Conservation (phyloP, 495 filamentous ascomycete species). For the Aspergillus conjunctus region DNA sequence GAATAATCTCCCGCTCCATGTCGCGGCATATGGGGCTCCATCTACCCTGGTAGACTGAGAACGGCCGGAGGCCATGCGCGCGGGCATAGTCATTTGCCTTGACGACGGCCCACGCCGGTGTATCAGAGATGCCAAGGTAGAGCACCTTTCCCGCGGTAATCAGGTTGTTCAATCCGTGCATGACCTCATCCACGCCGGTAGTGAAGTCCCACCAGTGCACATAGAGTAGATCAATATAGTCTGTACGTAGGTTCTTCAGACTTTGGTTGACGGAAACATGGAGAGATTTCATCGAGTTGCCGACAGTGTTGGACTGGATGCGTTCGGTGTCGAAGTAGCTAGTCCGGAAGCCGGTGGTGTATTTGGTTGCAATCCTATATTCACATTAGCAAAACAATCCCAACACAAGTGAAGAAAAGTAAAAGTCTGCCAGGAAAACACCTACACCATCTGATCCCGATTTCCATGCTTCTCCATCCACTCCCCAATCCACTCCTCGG, state of each 20-base stretch:
- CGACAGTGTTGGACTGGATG: slow-evolving; percentile 49
- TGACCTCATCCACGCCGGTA: slow-evolving; percentile 61
- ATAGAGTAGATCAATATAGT: slow-evolving; percentile 66
- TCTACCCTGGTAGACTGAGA: slow-evolving; percentile 65
- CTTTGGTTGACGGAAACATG: slow-evolving; percentile 56
- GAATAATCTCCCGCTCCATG: slow-evolving; percentile 60
- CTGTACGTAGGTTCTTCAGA: slow-evolving; percentile 63
- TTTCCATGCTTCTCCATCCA: slow-evolving; percentile 22
- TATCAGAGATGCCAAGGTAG: slow-evolving; percentile 65
- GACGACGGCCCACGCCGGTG: slow-evolving; percentile 64
- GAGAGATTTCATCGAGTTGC: slow-evolving; percentile 58
- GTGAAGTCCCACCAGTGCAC: slow-evolving; percentile 64
- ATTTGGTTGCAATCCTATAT: slow-evolving; percentile 22
- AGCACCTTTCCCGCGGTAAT: slow-evolving; percentile 61
- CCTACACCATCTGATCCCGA: slow-evolving; percentile 23
- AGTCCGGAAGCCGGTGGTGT: slow-evolving; percentile 18
- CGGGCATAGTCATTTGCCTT: slow-evolving; percentile 63
- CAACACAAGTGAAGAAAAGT: too few relatives aligned
- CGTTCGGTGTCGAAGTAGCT: slow-evolving; percentile 4
- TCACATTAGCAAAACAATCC: too few relatives aligned
- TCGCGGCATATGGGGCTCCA: slow-evolving; percentile 59
- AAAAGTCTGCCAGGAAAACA: too few relatives aligned
- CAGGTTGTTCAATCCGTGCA: slow-evolving; percentile 60
- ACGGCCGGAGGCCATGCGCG: slow-evolving; percentile 60
- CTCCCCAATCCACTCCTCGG: slow-evolving; percentile 22